phyloP scores from a whole-genome alignment of 2,329 filamentous ascomycete genomes.

The Madurella fahalii region DNA sequence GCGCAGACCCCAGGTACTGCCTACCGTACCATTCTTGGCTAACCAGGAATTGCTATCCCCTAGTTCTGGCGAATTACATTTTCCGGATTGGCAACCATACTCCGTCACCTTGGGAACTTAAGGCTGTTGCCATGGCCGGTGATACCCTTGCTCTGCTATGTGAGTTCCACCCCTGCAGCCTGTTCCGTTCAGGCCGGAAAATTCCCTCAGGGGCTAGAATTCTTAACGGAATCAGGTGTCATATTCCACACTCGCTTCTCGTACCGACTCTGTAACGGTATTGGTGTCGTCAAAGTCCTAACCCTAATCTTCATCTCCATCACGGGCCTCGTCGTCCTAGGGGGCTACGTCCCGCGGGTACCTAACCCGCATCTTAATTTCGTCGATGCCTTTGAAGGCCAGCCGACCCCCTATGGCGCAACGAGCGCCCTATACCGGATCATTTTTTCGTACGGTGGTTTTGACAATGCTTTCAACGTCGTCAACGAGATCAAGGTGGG shows the following conservation, averaged over 20 bases:
- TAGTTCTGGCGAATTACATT: conserved; percentile 59
- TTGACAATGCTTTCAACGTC: conserved; percentile 56
- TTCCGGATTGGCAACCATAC: conserved; percentile 51
- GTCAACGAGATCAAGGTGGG: conserved; percentile 52
- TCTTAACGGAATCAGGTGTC: conserved; percentile 24
- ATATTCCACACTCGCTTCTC: conserved; percentile 51
- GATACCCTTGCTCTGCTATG: conserved; percentile 57
- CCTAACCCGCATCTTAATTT: conserved; percentile 52
- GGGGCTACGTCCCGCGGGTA: conserved; percentile 47
- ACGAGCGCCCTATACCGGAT: conserved; percentile 58
- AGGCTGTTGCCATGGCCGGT: conserved; percentile 61
- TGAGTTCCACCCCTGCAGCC: conserved; percentile 32
- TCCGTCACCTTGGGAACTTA: conserved; percentile 59
- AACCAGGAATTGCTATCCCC: neutral
- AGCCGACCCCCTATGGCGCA: conserved; percentile 41
- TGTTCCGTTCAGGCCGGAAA: neutral
- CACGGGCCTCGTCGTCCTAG: conserved; percentile 56
- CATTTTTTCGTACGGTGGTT: conserved; percentile 55
- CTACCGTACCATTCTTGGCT: neutral
- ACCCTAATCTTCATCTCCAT: conserved; percentile 56
- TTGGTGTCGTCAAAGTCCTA: conserved; percentile 54
- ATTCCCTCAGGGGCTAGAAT: neutral
- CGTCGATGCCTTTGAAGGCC: conserved; percentile 49
- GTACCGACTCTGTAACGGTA: conserved; percentile 48
- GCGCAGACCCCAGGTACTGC: no score